Base-by-base conservation (phyloP, 2,329 filamentous ascomycete genomes). In the Exophiala dermatitidis region DNA sequence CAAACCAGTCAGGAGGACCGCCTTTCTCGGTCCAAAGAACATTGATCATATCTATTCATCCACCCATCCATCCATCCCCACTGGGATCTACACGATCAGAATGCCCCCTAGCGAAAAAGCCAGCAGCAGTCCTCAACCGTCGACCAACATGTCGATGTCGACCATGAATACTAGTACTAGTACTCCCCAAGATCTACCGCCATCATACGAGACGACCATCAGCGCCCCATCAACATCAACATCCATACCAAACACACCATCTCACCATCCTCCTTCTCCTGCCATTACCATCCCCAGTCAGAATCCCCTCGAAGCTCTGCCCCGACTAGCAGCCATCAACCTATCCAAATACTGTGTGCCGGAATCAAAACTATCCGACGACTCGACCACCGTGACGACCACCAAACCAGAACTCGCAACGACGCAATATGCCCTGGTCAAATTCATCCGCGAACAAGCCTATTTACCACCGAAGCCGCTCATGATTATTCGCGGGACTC, bases 391-490 rank as follows among this genome's bases (percentile, higher is more conserved):
- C 30, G 50, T 65, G 33, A 63, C 62, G 28, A 64, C 60, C 19
- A 62, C 60, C 12, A 59, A 62, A 31, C 57, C 62, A 5, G 57
- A 60, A 19, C 50, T 65, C 4, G 55, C 58, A 7, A 54, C 56
- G 1, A 60, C 61, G 31, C 60, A 64, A 10, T 52, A 57, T 28
- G 53, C 53, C 28, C 58, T 68, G 7, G 50, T 60, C 4, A 54
- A 56, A 10, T 64, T 67, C 52, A 61, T 68, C 42, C 50, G 56
- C 52, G 57, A 63, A 10, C 65, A 68, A 50, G 63, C 62, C n/a
- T 32, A 42, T 7, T 45, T 68, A 1, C 65, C 66, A 6, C 66
- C 66, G 2, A 60, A 64, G 33, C 64, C 64, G 1, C 59, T 60
- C 45, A 60, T 67, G 29, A 56, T 62, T 33, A 62, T 67, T 47